Evolutionary conservation across 1,284 basidiomycete genomes (phyloP), one percentile per base, ranked within the genome.

Genomic region (Leccinum griseonigrum): DNA sequence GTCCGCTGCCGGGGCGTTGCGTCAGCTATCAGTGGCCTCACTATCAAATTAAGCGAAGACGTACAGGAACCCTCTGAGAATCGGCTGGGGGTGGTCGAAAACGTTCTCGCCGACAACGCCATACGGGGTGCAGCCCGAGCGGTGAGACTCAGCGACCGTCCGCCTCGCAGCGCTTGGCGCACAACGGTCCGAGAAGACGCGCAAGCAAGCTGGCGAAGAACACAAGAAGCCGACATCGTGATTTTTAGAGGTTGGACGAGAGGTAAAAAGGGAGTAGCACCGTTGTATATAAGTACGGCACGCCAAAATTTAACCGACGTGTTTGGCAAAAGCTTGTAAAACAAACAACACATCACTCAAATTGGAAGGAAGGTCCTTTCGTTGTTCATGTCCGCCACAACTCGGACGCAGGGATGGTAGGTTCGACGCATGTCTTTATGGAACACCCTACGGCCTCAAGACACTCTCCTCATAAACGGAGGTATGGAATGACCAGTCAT

Each of bases 61-160:
- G 73, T 67, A 90, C 88, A 74, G 32, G 85, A 75, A 71, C 88
- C 89, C 64, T 87, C 83, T 29, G 86, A 86, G 62, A 85, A 77
- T 51, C 78, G 74, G 43, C 77, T 71, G 8, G 81, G 74, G 40
- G 86, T 85, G 38, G 78, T 80, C 1, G 86, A 85, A 75, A 90
- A 90, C 38, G 83, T 74, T 56, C 88, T 78, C 48, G 73, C 74
- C 34, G 72, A 60, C 52, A 68, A 61, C 2, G 66, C 65, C 40
- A 66, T 60, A 43, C 73, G 72, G 3, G 75, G 69, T 9, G 65
- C 67, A 18, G 59, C 56, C n/a, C 48, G 67, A 1, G 56, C 59
- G 29, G 66, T 59, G 26, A 69, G 63, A 36, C 73, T 61, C 53
- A 72, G 62, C 36, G 67, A 43, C 54, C 56, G 60, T 28, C 60